These are phyloP conservation scores for Rhododendron simsii DNA, from an alignment of 148 eudicot species.

Conservation along the genomic window DNA sequence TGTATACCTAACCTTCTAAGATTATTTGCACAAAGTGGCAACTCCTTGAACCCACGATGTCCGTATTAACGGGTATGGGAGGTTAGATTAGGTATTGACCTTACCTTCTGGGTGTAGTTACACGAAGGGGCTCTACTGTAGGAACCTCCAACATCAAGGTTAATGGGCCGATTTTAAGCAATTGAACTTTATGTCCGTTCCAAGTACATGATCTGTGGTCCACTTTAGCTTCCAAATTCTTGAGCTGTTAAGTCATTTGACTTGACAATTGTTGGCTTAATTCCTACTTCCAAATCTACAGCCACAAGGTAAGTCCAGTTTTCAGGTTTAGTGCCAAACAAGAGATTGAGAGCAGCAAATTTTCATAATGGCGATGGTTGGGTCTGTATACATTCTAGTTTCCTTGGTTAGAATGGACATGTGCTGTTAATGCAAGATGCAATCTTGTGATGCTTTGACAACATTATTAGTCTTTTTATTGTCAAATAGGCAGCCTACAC, in stretches of 20 bases:
- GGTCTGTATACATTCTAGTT: neutral
- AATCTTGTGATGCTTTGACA: constrained; percentile 6
- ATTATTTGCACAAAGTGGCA: neutral
- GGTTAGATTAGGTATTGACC: neutral
- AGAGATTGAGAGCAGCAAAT: neutral
- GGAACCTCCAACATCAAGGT: neutral
- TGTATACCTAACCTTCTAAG: neutral
- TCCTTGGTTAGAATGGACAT: neutral
- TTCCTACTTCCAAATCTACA: neutral
- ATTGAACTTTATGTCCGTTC: neutral
- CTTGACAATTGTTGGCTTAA: neutral
- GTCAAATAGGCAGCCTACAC: constrained; percentile 79
- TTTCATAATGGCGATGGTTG: neutral
- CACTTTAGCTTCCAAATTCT: neutral
- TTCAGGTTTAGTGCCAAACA: neutral
- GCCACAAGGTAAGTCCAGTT: neutral
- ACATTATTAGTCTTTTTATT: constrained; percentile 10
- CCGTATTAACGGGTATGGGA: neutral
- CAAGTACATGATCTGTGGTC: neutral
- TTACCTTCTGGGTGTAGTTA: neutral
- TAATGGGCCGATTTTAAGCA: neutral
- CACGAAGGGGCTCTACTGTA: neutral
- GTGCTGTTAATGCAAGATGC: neutral
- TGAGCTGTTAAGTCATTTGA: neutral
- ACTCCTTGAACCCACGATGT: neutral